Percentiles rank a stretch among this genome's conserved stretches.
Conservation (phyloP, 306 rosid genomes). For the Ceratonia siliqua region DNA sequence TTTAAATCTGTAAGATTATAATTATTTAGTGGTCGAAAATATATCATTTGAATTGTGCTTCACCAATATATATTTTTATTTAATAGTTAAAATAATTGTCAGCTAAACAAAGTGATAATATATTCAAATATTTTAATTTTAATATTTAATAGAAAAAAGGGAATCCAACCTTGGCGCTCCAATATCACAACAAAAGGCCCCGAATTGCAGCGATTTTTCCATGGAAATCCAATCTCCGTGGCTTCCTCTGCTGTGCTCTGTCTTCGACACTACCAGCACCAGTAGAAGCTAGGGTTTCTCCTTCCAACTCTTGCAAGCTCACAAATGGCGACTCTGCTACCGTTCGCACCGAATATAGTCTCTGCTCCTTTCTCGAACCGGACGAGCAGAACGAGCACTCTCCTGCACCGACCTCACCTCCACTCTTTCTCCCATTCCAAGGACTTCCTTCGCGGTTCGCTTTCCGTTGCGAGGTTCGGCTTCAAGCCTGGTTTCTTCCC, state of each 20-base stretch:
- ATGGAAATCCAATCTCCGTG: background rate
- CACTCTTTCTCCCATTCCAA: conserved; percentile 35
- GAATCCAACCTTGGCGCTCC: background rate
- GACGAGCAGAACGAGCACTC: conserved; percentile 23
- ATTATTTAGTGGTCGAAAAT: too few relatives aligned
- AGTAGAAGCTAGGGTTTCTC: background rate
- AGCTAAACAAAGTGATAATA: too few relatives aligned
- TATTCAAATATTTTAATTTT: too few relatives aligned
- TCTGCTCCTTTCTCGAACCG: conserved; percentile 52
- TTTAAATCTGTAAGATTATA: too few relatives aligned
- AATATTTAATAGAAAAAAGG: background rate
- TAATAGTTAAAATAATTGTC: too few relatives aligned
- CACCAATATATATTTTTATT: too few relatives aligned
- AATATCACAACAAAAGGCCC: background rate
- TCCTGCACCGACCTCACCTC: conserved; percentile 34
- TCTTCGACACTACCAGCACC: background rate
- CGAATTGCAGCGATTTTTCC: background rate
- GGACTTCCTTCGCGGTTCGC: conserved; percentile 62
- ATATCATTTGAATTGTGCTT: too few relatives aligned
- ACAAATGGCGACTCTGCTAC: conserved; percentile 57
- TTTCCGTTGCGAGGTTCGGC: conserved; percentile 58
- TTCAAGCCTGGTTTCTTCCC: conserved; percentile 59
- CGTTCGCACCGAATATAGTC: conserved; percentile 49
- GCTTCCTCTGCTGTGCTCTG: background rate
- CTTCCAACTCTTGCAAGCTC: background rate